These are phyloP conservation scores for Alternaria tenuissima DNA, from an alignment of 2,329 filamentous ascomycete species.

Conservation along the genomic window DNA sequence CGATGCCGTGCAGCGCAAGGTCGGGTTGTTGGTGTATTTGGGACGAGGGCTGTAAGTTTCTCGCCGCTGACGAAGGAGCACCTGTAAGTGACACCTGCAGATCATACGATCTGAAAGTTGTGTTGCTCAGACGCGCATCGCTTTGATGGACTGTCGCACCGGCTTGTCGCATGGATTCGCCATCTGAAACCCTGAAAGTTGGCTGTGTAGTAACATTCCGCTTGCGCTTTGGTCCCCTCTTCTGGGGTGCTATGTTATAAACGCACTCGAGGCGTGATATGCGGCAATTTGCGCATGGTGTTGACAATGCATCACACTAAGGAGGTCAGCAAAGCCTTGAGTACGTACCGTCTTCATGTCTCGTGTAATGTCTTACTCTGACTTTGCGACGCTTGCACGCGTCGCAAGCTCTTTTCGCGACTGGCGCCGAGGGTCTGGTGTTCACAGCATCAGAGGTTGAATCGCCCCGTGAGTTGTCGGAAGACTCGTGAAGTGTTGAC, in stretches of 20 bases:
- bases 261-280: not conserved
- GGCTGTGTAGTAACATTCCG: not conserved
- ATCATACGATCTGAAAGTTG: not conserved
- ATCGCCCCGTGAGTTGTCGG: not conserved
- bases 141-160: not conserved
- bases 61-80: not conserved
- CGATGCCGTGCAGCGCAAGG: not conserved
- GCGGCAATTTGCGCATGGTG: not conserved
- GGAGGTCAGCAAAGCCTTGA: not conserved
- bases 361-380: not conserved
- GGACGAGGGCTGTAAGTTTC: not conserved
- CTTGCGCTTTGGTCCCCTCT: conserved; percentile 1
- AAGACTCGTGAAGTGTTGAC: not conserved
- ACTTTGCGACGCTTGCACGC: conserved; percentile 4
- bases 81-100: not conserved
- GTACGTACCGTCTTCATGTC: not conserved
- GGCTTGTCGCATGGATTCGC: not conserved
- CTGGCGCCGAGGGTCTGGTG: not conserved
- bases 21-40: not conserved
- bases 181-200: not conserved
- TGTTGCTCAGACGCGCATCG: too few species aligned
- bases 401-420: conserved; percentile 2
- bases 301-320: not conserved
- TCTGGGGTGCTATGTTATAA: not conserved
- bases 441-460: not conserved